Conservation (phyloP, 2,329 filamentous ascomycete species). For the Penicillium corylophilum region DNA sequence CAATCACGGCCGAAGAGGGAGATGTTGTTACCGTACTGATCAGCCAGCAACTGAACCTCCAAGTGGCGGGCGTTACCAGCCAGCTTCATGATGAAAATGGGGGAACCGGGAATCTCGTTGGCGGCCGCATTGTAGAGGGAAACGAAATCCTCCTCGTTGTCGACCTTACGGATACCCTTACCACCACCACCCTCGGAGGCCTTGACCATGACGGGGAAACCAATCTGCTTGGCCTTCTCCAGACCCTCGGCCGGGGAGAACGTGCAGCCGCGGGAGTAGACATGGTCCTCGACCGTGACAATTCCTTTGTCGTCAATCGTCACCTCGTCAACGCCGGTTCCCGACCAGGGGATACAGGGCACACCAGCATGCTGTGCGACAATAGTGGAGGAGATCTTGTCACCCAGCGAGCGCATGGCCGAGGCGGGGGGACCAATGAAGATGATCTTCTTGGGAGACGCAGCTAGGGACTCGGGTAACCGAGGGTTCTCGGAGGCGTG, state of each 20-base stretch:
- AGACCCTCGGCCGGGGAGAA: slow-evolving; percentile 87
- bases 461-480: slow-evolving; percentile 90
- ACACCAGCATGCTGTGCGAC: slow-evolving; percentile 96
- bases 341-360: slow-evolving; percentile 99
- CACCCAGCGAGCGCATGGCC: slow-evolving; percentile 96
- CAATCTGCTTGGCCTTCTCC: slow-evolving; percentile 80
- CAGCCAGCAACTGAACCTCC: slow-evolving; percentile 94
- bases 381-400: slow-evolving; percentile 99
- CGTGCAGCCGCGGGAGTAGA: slow-evolving; percentile 91
- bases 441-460: slow-evolving; percentile 96
- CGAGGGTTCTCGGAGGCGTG: slow-evolving; percentile 99
- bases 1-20: slow-evolving; percentile 98
- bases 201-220: slow-evolving; percentile 99
- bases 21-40: slow-evolving; percentile 99
- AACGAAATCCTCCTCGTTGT: slow-evolving; percentile 79
- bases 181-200: slow-evolving; percentile 99
- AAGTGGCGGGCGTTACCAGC: slow-evolving; percentile 94
- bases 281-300: slow-evolving; percentile 81
- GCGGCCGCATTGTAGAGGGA: slow-evolving; percentile 91
- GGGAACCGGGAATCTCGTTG: slow-evolving; percentile 95
- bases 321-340: slow-evolving; percentile 83
- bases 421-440: slow-evolving; percentile 98
- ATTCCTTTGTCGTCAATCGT: slow-evolving; percentile 76
- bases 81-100: slow-evolving; percentile 99
- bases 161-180: slow-evolving; percentile 97